These are phyloP conservation scores for Nothophaeocryptopus gaeumannii DNA, from an alignment of 2,329 filamentous ascomycete species.

Conservation along the genomic window DNA sequence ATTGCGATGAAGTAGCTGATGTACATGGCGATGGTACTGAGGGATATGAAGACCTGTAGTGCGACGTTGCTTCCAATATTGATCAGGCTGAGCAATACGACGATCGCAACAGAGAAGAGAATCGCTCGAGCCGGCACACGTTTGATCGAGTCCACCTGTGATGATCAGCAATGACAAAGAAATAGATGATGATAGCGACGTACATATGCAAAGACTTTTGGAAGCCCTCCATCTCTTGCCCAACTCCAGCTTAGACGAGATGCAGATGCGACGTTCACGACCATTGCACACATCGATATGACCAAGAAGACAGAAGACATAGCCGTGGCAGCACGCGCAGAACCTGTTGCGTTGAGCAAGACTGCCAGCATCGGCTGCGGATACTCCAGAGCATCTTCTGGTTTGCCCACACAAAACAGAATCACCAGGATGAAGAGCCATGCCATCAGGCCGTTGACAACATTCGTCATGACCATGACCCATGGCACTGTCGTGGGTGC, in stretches of 20 bases:
- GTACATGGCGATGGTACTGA: conserved; percentile 26
- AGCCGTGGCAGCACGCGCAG: conserved; percentile 18
- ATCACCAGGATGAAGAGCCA: conserved; percentile 24
- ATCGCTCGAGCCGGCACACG: conserved; percentile 25
- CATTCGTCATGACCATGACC: conserved; percentile 26
- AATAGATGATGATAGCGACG: not conserved
- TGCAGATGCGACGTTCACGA: conserved; percentile 24
- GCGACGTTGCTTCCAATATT: conserved; percentile 24
- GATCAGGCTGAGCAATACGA: conserved; percentile 23
- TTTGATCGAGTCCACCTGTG: conserved; percentile 18
- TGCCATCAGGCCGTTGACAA: conserved; percentile 24
- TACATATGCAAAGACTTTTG: conserved; percentile 26
- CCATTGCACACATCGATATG: conserved; percentile 13
- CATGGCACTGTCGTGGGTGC: conserved; percentile 23
- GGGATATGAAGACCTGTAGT: conserved; percentile 25
- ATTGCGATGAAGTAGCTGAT: conserved; percentile 29
- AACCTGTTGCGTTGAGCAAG: conserved; percentile 23
- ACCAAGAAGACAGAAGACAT: conserved; percentile 17
- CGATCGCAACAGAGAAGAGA: conserved; percentile 23
- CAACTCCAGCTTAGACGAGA: conserved; percentile 28
- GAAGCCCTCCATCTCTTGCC: conserved; percentile 28
- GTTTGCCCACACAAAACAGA: conserved; percentile 23
- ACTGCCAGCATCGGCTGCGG: conserved; percentile 24
- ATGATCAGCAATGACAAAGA: not conserved
- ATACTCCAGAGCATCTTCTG: conserved; percentile 20